Base-by-base conservation (phyloP, 306 rosid species). In the Sophora flavescens region DNA sequence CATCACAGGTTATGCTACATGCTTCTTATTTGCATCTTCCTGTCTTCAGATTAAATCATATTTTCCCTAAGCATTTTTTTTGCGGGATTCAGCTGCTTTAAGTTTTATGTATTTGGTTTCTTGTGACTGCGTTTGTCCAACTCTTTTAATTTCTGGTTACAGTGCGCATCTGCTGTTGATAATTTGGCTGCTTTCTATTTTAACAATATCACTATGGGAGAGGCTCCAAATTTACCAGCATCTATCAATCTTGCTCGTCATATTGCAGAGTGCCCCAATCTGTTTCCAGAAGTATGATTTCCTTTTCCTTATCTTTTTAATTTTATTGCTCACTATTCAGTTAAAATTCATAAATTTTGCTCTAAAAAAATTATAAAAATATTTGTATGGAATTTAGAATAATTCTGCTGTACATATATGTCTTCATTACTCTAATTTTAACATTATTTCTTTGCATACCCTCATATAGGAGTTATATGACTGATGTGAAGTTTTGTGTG, bases 101-200 rank as follows among this genome's bases (percentile, higher is more conserved):
- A 59, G 48, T 62, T 39, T 56, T 50, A 52, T 35, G 58, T 15
- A 44, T 82, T 86, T 68, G 45, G 32, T 71, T 75, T 75, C 35
- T 42, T 22, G 26, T 78, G 60, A 64, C 30, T 54, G 80, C 67
- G 62, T 62, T 70, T 74, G 41, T 36, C 67, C 53, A 56, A 77
- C 66, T 68, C 60, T 57, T 33, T 60, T 15, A 72, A 78, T 74
- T 64, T 84, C 75, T 59, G 64, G 52, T 76, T 80, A 67, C 97
- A 96, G 99, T 96, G 98, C 86, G 99, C 99, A 48, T 96, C 99
- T 39, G 91, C 99, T 83, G 93, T 96, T 63, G 99, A 96, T 79
- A 90, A 89, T 80, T 65, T 96, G 93, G 99, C 96, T 80, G 96
- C 96, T 74, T 92, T 81, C 86, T 96, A 91, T 82, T 96, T 96